Conservation (phyloP, 2,329 filamentous ascomycete species). For the Blastomyces emzantsi region DNA sequence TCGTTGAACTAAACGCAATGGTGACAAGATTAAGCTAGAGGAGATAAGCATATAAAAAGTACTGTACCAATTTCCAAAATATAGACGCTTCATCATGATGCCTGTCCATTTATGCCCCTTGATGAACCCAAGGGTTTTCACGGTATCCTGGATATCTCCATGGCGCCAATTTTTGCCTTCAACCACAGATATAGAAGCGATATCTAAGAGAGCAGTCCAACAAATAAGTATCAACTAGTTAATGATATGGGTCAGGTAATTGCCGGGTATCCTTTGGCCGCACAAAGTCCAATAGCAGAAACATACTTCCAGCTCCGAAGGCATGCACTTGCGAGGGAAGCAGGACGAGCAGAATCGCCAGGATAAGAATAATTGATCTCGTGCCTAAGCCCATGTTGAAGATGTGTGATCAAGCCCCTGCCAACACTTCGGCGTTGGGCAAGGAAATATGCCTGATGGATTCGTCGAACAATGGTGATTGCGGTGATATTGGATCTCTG, state of each 20-base stretch:
- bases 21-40: neutral
- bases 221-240: slow-evolving; percentile 1
- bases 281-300: neutral
- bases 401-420: neutral
- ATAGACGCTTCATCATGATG: slow-evolving; percentile 66
- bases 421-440: neutral
- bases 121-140: slow-evolving; percentile 67
- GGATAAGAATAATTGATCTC: slow-evolving; percentile 25
- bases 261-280: neutral
- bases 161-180: slow-evolving; percentile 47
- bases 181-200: slow-evolving; percentile 42
- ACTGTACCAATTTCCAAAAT: slow-evolving; percentile 68
- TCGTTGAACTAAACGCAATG: neutral
- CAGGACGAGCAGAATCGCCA: slow-evolving; percentile 31
- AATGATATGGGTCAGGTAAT: neutral
- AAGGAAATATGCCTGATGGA: neutral
- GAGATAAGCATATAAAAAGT: neutral
- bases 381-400: slow-evolving; percentile 18
- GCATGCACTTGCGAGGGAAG: slow-evolving; percentile 34
- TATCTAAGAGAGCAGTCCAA: slow-evolving; percentile 26
- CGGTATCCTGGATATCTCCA: slow-evolving; percentile 69
- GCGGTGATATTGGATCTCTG: neutral
- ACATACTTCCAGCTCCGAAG: slow-evolving; percentile 39
- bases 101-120: slow-evolving; percentile 78
- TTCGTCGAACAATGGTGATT: neutral